Conservation (phyloP, 2,329 filamentous ascomycete genomes). For the Claviceps africana region DNA sequence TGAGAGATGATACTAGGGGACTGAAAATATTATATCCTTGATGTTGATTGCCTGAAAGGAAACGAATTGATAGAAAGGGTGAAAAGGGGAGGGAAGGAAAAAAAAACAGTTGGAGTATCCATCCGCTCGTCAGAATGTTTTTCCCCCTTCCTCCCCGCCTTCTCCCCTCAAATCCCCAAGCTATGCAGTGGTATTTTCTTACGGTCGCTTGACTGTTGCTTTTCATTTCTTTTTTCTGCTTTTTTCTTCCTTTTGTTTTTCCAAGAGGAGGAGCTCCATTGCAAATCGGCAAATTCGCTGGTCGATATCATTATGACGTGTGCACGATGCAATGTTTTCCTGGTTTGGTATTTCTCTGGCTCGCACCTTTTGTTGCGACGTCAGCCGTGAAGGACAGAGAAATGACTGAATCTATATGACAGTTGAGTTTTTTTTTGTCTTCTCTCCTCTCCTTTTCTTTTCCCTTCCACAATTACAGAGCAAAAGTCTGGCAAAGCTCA, state of each 20-base stretch:
- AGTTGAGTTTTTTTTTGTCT: conserved; percentile 1
- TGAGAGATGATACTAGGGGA: conserved; percentile 17
- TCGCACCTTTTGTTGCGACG: neutral
- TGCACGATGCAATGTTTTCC: conserved; percentile 2
- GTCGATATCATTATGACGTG: conserved; percentile 4
- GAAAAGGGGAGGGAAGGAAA: neutral
- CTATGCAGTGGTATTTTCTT: neutral
- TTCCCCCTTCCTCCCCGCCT: no score
- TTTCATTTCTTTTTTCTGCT: conserved; percentile 1
- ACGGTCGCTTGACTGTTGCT: neutral
- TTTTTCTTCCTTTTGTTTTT: conserved; percentile 3
- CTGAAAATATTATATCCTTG: conserved; percentile 8
- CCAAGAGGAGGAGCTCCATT: neutral
- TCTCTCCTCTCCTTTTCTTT: neutral
- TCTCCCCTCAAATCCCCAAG: no score
- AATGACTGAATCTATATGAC: conserved; percentile 2
- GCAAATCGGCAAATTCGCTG: conserved; percentile 5
- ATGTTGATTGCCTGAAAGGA: neutral
- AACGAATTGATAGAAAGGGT: neutral
- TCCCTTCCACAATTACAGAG: neutral
- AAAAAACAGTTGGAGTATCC: neutral
- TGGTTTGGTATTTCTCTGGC: neutral
- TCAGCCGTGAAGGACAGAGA: neutral
- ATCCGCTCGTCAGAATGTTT: neutral
- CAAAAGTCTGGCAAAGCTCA: conserved; percentile 4